phyloP scores from a whole-genome alignment of 1,284 basidiomycete species.

The Melanopsichium pennsylvanicum region DNA sequence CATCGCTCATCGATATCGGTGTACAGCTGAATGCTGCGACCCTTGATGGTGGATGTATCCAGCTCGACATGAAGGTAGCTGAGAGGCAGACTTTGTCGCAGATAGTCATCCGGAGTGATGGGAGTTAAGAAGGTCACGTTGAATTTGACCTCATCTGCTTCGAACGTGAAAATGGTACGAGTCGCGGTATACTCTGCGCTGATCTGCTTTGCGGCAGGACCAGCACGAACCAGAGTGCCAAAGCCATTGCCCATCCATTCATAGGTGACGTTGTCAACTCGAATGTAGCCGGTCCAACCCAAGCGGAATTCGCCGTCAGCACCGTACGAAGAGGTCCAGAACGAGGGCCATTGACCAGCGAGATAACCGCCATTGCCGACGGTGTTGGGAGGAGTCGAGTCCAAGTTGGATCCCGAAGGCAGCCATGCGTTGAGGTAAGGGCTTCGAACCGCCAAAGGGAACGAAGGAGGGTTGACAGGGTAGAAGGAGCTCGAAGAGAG shows the following conservation, averaged over 20 bases:
- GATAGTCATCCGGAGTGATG: constrained; percentile 57
- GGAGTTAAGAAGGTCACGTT: constrained; percentile 63
- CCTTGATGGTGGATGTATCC: constrained; percentile 34
- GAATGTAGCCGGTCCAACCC: constrained; percentile 57
- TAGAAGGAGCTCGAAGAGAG: constrained; percentile 48
- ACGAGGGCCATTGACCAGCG: constrained; percentile 51
- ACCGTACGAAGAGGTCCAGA: constrained; percentile 62
- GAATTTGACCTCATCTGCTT: constrained; percentile 57
- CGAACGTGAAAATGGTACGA: constrained; percentile 59
- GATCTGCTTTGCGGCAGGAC: constrained; percentile 54
- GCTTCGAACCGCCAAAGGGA: constrained; percentile 56
- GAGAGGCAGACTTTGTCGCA: constrained; percentile 61
- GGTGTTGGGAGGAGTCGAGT: constrained; percentile 52
- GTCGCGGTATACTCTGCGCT: constrained; percentile 60
- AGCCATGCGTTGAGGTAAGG: constrained; percentile 60
- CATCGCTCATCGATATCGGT: constrained; percentile 61
- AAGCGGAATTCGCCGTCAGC: constrained; percentile 60
- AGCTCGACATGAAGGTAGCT: constrained; percentile 61
- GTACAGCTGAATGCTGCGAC: constrained; percentile 51
- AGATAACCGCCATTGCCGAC: constrained; percentile 60
- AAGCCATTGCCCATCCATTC: constrained; percentile 63
- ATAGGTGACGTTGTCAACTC: constrained; percentile 55
- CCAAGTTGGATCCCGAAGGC: constrained; percentile 46
- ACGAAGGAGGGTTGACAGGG: constrained; percentile 58
- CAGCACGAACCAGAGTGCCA: constrained; percentile 51